Base-by-base conservation (phyloP, 306 rosid genomes). In the Vicia sativa region DNA sequence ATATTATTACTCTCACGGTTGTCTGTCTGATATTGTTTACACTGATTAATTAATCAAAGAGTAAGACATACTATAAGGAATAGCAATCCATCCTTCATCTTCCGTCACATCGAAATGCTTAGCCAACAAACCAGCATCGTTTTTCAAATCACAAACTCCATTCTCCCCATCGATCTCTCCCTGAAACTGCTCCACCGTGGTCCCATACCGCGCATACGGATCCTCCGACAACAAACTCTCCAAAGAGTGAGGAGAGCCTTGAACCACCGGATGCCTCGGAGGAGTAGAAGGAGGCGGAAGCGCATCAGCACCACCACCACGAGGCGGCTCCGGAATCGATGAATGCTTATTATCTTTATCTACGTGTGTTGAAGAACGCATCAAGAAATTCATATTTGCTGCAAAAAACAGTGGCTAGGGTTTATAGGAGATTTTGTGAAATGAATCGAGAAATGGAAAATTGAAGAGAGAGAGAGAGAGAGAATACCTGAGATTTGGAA, bases 31-130 rank as follows among this genome's bases (percentile, higher is more conserved):
- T n/a, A n/a, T 43, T 13, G 21, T 12, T 3, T 45, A 26, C 6
- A 13, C 21, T 6, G 52, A 68, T 48, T 16, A n/a, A n/a, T n/a
- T n/a, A 12, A 11, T 1, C 4, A 39, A 39, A 39, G 0, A 43
- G 35, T 61, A 69, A 76, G 12, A 58, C 97, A 41, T 81, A 93
- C 99, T 83, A 68, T 77, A 85, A 15, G 99, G 97, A 78, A 93
- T 88, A 44, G 90, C 70, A 59, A 93, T 79, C 88, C 96, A 90
- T 75, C 99, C 99, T 82, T 93, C 96, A 42, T 88, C 84, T 68
- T 82, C 89, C 15, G 89, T 70, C 38, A 93, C 96, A 62, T 93
- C 96, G 11, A 80, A 71, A 78, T 93, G 99, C 84, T 80, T 85
- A 29, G 85, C 87, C 13, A 75, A 37, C 53, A 67, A 1, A 16